phyloP scores from a whole-genome alignment of 2,329 filamentous ascomycete species.

The Cladobotryum protrusum region DNA sequence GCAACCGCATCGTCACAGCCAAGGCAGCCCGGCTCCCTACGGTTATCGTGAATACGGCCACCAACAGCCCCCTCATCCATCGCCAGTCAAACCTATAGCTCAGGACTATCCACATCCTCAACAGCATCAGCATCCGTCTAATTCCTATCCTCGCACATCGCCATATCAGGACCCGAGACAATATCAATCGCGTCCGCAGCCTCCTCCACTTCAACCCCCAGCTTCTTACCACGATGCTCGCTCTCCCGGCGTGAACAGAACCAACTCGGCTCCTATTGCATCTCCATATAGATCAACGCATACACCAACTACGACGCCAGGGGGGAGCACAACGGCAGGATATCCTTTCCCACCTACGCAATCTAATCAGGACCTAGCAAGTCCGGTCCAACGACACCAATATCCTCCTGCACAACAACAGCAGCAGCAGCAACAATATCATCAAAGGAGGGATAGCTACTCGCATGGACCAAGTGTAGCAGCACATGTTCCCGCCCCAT shows the following conservation, averaged over 20 bases:
- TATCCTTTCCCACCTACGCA: conserved; percentile 47
- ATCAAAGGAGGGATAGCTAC: conserved; percentile 42
- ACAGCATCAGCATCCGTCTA: conserved; percentile 17
- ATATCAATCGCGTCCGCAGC: conserved; percentile 39
- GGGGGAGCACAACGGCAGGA: conserved; percentile 36
- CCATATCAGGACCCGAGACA: conserved; percentile 34
- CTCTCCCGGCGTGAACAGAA: conserved; percentile 41
- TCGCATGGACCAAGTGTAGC: conserved; percentile 33
- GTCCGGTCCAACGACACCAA: conserved; percentile 47
- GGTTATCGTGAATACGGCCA: conserved; percentile 47
- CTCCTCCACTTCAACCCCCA: conserved; percentile 41
- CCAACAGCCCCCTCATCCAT: conserved; percentile 34
- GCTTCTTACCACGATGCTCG: conserved; percentile 41
- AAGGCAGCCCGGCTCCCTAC: conserved; percentile 35
- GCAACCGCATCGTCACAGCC: conserved; percentile 39
- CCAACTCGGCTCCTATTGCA: conserved; percentile 27
- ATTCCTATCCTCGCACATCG: conserved; percentile 32
- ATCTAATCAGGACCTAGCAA: conserved; percentile 37
- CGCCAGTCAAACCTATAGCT: conserved; percentile 39
- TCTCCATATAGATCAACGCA: conserved; percentile 46
- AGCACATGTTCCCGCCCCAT: conserved; percentile 31
- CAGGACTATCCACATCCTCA: conserved; percentile 37
- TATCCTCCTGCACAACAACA: conserved; percentile 41
- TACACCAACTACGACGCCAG: conserved; percentile 33
- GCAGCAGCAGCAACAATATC: too few relatives aligned